Percentiles rank a stretch among this genome's conserved stretches.
phyloP scores from a whole-genome alignment of 768 basidiomycete genomes.

The Collybia sordida region DNA sequence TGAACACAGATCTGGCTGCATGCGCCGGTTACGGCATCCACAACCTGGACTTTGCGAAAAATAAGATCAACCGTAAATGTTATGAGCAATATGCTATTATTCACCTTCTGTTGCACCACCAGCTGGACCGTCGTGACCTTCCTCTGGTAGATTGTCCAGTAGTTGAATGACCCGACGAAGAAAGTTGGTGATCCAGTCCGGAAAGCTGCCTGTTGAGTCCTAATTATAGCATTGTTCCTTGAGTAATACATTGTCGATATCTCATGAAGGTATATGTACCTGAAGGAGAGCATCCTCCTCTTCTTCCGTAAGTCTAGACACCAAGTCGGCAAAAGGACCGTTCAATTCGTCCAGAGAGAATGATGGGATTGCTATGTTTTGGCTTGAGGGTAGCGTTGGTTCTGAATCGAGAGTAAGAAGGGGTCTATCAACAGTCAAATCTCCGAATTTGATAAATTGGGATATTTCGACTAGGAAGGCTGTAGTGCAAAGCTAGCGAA shows the following conservation, averaged over 20 bases:
- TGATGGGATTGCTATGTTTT: conserved; percentile 30
- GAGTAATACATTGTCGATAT: background rate
- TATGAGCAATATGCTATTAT: background rate
- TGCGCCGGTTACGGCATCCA: conserved; percentile 73
- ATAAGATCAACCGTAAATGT: background rate
- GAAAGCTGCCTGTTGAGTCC: conserved; percentile 72
- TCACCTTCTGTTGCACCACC: conserved; percentile 67
- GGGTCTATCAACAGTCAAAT: conserved; percentile 44
- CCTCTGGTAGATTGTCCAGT: conserved; percentile 85
- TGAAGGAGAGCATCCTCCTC: conserved; percentile 69
- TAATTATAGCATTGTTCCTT: conserved; percentile 11
- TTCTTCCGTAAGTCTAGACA: conserved; percentile 45
- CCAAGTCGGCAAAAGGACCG: conserved; percentile 33
- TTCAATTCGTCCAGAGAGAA: conserved; percentile 39
- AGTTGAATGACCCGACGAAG: conserved; percentile 76
- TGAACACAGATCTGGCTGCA: conserved; percentile 80
- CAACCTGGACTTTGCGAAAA: conserved; percentile 55
- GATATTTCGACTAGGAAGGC: conserved; percentile 74
- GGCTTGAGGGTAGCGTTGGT: conserved; percentile 27
- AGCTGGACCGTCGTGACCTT: conserved; percentile 61
- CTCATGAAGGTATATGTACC: no score
- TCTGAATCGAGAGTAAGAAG: conserved; percentile 30
- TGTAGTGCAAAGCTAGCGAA: conserved; percentile 64
- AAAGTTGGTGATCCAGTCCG: conserved; percentile 84
- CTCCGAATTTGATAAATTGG: conserved; percentile 73